Conservation (phyloP, 73 alveolate genomes). For the Tetrahymena malaccensis region DNA sequence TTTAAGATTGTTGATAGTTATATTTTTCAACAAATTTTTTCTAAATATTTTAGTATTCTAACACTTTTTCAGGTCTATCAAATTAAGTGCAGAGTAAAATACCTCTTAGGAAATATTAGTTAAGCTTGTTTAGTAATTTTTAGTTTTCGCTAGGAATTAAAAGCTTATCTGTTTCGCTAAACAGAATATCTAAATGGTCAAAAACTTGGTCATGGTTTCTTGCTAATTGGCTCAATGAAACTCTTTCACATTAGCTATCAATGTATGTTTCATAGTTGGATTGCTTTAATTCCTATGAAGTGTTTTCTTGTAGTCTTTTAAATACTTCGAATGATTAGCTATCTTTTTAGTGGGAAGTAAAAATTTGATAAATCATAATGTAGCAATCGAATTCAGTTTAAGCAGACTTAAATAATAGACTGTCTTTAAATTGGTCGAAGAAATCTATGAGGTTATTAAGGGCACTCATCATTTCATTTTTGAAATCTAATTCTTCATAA, state of each 20-base stretch:
- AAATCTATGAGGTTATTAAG: background rate
- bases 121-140: background rate
- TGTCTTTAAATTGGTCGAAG: background rate
- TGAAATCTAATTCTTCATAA: background rate
- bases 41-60: background rate
- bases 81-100: background rate
- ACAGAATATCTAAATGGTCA: background rate
- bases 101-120: background rate
- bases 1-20: background rate
- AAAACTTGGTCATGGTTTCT: background rate
- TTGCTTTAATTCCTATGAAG: background rate
- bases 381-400: background rate
- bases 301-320: background rate
- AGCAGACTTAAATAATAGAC: background rate
- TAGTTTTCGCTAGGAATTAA: background rate
- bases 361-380: background rate
- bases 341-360: background rate
- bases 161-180: background rate
- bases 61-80: background rate
- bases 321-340: background rate
- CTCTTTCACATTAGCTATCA: background rate
- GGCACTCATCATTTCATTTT: background rate
- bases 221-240: background rate
- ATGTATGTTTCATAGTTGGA: background rate
- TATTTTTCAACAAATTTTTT: background rate